Evolutionary conservation across 495 filamentous ascomycete species (phyloP).

Genomic region (Stereocaulon alpinum): DNA sequence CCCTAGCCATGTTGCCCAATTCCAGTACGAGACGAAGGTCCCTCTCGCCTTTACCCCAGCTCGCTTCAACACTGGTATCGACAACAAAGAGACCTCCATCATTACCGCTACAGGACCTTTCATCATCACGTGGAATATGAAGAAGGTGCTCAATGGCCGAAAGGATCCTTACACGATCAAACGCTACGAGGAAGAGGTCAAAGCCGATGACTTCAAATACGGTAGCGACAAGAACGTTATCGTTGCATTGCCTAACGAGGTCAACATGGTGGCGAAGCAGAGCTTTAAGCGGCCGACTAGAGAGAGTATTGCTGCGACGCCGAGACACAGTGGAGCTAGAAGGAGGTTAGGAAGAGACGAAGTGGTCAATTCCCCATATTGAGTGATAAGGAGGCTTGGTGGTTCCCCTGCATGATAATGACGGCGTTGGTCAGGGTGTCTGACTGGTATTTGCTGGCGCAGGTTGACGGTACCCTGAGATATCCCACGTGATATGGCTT

Average conservation of each 20-base stretch:
- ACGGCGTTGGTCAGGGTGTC: not conserved
- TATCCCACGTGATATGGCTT: constrained; percentile 8
- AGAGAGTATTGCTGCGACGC: constrained; percentile 73
- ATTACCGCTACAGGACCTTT: constrained; percentile 96
- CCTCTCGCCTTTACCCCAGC: constrained; percentile 82
- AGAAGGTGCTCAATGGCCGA: constrained; percentile 66
- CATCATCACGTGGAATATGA: constrained; percentile 91
- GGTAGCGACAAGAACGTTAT: constrained; percentile 96
- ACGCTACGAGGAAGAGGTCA: constrained; percentile 87
- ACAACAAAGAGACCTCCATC: constrained; percentile 74
- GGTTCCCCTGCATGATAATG: not conserved
- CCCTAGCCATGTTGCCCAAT: constrained; percentile 87
- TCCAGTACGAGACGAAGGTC: constrained; percentile 85
- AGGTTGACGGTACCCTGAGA: not conserved
- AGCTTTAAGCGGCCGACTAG: constrained; percentile 79
- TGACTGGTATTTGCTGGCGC: not conserved
- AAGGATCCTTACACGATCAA: constrained; percentile 94
- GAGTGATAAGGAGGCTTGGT: constrained; percentile 9
- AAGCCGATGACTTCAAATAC: constrained; percentile 98
- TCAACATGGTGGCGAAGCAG: constrained; percentile 88
- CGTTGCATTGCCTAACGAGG: constrained; percentile 90
- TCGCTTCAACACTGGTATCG: constrained; percentile 85
- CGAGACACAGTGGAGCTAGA: constrained; percentile 35
- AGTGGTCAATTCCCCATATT: constrained; percentile 81
- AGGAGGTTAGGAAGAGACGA: constrained; percentile 58